Conservation (phyloP, 768 basidiomycete genomes). For the Pilatotrama ljubarskyi region DNA sequence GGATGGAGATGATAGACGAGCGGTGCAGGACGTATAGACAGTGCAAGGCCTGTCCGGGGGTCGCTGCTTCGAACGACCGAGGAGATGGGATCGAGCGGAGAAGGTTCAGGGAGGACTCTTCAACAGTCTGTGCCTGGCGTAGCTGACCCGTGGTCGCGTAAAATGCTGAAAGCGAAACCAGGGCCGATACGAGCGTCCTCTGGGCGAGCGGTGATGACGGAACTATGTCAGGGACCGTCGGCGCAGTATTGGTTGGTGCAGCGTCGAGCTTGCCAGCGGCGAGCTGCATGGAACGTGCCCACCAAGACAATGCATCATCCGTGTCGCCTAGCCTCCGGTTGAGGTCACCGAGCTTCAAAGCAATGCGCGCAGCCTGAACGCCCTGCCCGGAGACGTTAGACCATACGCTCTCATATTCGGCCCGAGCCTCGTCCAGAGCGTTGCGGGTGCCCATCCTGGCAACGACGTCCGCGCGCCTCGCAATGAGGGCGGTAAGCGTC, state of each 20-base stretch:
- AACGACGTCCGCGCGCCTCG: conserved; percentile 54
- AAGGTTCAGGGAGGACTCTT: conserved; percentile 56
- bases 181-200: conserved; percentile 56
- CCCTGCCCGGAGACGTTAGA: conserved; percentile 40
- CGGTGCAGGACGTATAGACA: conserved; percentile 68
- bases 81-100: conserved; percentile 56
- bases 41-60: conserved; percentile 64
- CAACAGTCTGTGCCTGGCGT: conserved; percentile 51
- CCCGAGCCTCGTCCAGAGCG: conserved; percentile 53
- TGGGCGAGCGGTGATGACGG: conserved; percentile 65
- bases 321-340: conserved; percentile 53
- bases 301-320: conserved; percentile 64
- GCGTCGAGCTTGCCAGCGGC: conserved; percentile 34
- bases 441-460: conserved; percentile 59
- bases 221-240: conserved; percentile 36
- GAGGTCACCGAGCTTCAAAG: conserved; percentile 69
- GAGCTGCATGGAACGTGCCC: conserved; percentile 58
- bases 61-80: conserved; percentile 41
- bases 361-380: conserved; percentile 51
- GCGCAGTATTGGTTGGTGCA: conserved; percentile 18
- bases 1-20: conserved; percentile 69
- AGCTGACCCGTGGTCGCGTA: conserved; percentile 63
- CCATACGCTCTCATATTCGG: conserved; percentile 62
- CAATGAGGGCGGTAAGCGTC: conserved; percentile 55
- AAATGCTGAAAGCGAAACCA: conserved; percentile 72